phyloP scores from a whole-genome alignment of 306 rosid species.

The Malus fusca region DNA sequence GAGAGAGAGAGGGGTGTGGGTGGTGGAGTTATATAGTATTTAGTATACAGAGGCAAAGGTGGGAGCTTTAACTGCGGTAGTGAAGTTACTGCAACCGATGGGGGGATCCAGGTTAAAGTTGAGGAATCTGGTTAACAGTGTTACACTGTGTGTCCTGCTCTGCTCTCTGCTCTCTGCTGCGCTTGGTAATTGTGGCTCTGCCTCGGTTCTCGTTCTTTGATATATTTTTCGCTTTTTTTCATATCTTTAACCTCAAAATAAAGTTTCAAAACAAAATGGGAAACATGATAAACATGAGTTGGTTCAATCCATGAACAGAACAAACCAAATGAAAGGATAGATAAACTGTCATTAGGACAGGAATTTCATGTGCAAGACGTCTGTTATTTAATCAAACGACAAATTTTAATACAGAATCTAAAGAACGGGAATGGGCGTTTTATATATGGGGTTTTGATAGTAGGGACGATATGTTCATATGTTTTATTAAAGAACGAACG shows the following conservation, averaged over 20 bases:
- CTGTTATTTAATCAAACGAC: too few relatives aligned
- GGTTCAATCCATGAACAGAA: neutral
- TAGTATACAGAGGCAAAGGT: neutral
- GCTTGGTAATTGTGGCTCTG: neutral
- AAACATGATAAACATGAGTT: neutral
- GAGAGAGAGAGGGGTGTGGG: conserved; percentile 24
- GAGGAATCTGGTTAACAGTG: conserved; percentile 20
- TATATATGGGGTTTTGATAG: too few relatives aligned
- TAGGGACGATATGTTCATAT: too few relatives aligned
- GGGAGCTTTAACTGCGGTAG: conserved; percentile 5
- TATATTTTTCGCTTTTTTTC: too few relatives aligned
- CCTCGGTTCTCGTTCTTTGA: neutral
- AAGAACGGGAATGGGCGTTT: too few relatives aligned
- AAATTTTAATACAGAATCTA: too few relatives aligned
- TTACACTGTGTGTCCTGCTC: conserved; percentile 2
- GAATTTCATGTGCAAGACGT: too few relatives aligned
- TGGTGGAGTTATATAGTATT: conserved; percentile 37
- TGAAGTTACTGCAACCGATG: conserved; percentile 2
- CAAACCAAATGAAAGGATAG: too few relatives aligned
- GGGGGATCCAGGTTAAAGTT: neutral
- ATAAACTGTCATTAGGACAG: neutral
- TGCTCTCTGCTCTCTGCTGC: neutral
- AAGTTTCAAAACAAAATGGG: neutral
- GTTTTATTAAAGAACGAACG: too few relatives aligned
- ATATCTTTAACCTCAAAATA: neutral